Evolutionary conservation across 1,139 yeast species (phyloP).

Genomic region (Ogataea hybrid): DNA sequence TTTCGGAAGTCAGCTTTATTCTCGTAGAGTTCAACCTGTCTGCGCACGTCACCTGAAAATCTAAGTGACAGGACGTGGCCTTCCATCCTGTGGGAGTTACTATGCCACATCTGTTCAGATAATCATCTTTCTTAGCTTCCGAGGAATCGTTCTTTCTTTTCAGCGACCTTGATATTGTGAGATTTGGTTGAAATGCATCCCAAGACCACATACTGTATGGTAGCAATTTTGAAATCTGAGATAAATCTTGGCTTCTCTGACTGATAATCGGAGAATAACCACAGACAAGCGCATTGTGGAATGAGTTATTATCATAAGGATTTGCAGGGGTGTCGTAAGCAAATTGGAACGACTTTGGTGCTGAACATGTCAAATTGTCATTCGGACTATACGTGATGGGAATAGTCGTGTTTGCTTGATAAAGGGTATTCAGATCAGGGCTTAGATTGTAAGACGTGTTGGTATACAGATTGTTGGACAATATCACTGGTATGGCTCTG

Average conservation of each 20-base stretch:
- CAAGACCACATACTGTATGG: constrained; percentile 65
- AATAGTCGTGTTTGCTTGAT: constrained; percentile 9
- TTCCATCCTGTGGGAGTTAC: constrained; percentile 33
- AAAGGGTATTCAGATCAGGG: constrained; percentile 17
- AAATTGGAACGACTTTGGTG: constrained; percentile 18
- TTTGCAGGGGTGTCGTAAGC: constrained; percentile 26
- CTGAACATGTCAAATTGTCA: constrained; percentile 1
- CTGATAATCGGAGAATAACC: constrained; percentile 65
- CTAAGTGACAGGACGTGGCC: constrained; percentile 49
- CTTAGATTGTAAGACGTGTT: constrained; percentile 27
- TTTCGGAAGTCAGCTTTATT: constrained; percentile 45
- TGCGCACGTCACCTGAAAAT: constrained; percentile 56
- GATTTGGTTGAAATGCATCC: constrained; percentile 55
- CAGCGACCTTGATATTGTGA: constrained; percentile 7
- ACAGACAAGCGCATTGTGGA: constrained; percentile 42
- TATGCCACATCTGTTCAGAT: constrained; percentile 54
- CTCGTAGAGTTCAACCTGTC: constrained; percentile 37
- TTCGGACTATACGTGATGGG: background rate
- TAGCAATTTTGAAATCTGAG: constrained; percentile 33
- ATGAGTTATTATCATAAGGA: constrained; percentile 36
- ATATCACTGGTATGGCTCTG: constrained; percentile 41
- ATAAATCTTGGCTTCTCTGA: constrained; percentile 33
- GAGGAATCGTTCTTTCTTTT: constrained; percentile 9
- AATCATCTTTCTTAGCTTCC: constrained; percentile 16
- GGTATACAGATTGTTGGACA: constrained; percentile 31